Base-by-base conservation (phyloP, 2,329 filamentous ascomycete species). In the Neoscytalidium dimidiatum region DNA sequence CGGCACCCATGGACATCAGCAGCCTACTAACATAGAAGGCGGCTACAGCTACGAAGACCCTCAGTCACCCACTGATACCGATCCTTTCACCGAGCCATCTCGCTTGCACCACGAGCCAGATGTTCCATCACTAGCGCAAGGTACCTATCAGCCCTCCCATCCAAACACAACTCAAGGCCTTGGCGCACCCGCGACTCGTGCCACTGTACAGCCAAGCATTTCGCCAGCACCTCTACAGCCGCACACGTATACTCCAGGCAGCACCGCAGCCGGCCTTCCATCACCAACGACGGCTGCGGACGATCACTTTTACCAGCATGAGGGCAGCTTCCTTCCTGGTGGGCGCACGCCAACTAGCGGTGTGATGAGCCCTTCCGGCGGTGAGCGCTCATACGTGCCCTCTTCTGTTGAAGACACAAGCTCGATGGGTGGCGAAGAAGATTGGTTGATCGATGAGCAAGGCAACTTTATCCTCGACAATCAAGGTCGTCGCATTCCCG, bases 21-120 rank as follows among this genome's bases (percentile, higher is more conserved):
- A 62, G 6, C 51, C 48, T 5, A 75, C 44, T 63, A 70, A 19
- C 75, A 76, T 66, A 68, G 69, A 56, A 71, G 71, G 31, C 31
- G 78, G 81, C 52, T 85, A 86, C 70, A 77, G 75, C 2, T 86
- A 85, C 66, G 82, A 84, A 64, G 75, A 80, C 51, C 79, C 78
- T 11, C 77, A 77, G 65, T 84, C 84, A 2, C 84, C 85, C 13
- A 85, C 85, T 2, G 84, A 85, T 63, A 87, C 85, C 0, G 87
- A 90, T 70, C 87, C 87, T 0, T 90, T 88, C 71, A 84, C 83
- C 3, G 87, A 89, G 69, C 63, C 67, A 8, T 64, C 67, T 19
- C 73, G 68, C 19, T 23, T 60, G 33, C 60, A 57, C 28, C 72
- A 73, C 21, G 74, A 77, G 46, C 72, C 73, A 5, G 73, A 77